A percentile compares a stretch with the other conserved stretches of the same genome.
These are phyloP conservation scores for Biancaea sappan DNA, from an alignment of 306 rosid species.

Conservation along the genomic window DNA sequence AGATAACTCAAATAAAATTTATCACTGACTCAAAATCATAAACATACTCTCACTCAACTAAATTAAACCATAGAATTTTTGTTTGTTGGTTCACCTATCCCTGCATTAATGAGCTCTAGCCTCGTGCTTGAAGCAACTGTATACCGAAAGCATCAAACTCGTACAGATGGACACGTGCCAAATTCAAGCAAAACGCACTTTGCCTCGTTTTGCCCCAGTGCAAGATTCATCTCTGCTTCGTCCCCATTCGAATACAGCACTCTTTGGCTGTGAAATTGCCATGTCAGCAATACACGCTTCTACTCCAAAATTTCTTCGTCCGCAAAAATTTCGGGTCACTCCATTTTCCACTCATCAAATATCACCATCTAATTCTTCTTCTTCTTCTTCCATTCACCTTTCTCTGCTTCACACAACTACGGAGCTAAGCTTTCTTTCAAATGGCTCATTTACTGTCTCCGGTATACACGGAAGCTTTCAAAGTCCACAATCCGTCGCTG, in stretches of 20 bases:
- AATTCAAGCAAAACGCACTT: neutral
- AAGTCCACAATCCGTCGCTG: constrained; percentile 49
- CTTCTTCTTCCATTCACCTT: neutral
- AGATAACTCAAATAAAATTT: too few relatives aligned
- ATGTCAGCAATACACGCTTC: constrained; percentile 51
- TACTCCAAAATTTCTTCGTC: constrained; percentile 58
- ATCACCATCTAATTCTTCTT: neutral
- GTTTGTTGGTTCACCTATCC: too few relatives aligned
- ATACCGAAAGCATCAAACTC: neutral
- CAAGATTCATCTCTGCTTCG: constrained; percentile 41
- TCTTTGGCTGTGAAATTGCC: constrained; percentile 61
- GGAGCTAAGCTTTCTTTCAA: neutral
- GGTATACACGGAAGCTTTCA: constrained; percentile 65
- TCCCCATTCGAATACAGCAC: constrained; percentile 43
- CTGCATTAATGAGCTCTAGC: neutral
- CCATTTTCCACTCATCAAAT: constrained; percentile 35
- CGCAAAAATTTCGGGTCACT: constrained; percentile 38
- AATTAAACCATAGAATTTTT: too few relatives aligned
- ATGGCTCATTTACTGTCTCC: constrained; percentile 79
- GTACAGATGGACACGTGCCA: constrained; percentile 55
- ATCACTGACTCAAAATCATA: too few relatives aligned
- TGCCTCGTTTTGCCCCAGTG: constrained; percentile 17
- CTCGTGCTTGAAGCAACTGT: constrained; percentile 7
- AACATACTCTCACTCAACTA: too few relatives aligned
- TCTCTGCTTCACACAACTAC: neutral